Conservation (phyloP, 345 rosid species). For the Toxicodendron radicans region DNA sequence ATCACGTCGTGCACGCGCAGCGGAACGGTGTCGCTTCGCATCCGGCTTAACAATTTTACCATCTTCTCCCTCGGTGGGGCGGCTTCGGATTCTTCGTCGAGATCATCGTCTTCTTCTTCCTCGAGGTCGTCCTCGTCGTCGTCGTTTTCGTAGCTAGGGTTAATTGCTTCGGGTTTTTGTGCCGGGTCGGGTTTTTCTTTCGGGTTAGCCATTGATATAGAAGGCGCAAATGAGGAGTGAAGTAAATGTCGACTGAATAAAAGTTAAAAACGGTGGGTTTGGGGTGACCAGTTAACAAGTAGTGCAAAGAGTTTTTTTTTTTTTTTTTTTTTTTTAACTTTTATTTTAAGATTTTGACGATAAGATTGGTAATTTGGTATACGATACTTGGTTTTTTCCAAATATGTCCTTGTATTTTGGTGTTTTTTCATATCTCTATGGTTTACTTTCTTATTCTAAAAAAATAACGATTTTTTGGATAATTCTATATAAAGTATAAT, state of each 20-base stretch:
- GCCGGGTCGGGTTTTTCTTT: constrained; percentile 33
- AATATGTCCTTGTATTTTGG: not conserved
- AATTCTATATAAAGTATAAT: no score
- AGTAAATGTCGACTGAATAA: not conserved
- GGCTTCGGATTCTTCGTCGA: constrained; percentile 34
- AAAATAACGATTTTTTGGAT: no score
- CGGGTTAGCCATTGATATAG: constrained; percentile 35
- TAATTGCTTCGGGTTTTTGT: not conserved
- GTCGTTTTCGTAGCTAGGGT: constrained; percentile 6
- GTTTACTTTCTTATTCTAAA: no score
- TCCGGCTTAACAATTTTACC: constrained; percentile 48
- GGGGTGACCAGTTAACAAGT: not conserved
- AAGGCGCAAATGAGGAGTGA: not conserved
- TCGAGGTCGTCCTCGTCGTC: constrained; percentile 13
- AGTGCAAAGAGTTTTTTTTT: not conserved
- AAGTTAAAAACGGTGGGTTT: not conserved
- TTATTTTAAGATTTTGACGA: no score
- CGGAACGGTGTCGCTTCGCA: constrained; percentile 51
- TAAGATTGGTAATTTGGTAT: no score
- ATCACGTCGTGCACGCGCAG: constrained; percentile 88
- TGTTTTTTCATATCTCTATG: no score
- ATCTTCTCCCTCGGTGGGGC: constrained; percentile 36
- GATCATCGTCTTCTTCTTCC: constrained; percentile 30
- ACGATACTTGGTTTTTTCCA: not conserved
- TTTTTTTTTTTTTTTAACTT: no score